Percentiles rank a stretch among this genome's conserved stretches.
Evolutionary conservation across 2,329 filamentous ascomycete genomes (phyloP).

Genomic region (Cryphonectria parasitica): DNA sequence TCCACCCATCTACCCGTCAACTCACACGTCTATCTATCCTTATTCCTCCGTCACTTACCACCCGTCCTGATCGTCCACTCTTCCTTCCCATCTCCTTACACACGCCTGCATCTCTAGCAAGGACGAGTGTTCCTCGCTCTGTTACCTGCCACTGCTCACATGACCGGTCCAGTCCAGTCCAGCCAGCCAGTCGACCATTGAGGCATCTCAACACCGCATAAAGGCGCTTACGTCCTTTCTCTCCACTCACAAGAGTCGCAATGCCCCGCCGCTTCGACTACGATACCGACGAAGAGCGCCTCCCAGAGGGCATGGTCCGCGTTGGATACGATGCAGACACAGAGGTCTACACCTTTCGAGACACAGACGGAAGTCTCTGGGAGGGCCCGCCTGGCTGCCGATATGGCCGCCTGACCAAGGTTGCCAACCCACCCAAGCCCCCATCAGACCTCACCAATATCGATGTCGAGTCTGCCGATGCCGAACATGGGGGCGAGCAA

Average conservation of each 20-base stretch:
- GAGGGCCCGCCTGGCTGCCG: slow-evolving; percentile 50
- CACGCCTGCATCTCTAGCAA: background rate
- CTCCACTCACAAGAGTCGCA: background rate
- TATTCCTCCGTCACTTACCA: too few species aligned
- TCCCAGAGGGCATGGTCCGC: slow-evolving; percentile 53
- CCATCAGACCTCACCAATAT: slow-evolving; percentile 24
- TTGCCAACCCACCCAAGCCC: slow-evolving; percentile 37
- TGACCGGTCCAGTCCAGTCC: background rate
- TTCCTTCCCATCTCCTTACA: background rate
- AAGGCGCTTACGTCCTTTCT: background rate
- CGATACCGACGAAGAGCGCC: slow-evolving; percentile 46
- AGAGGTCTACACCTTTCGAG: slow-evolving; percentile 51
- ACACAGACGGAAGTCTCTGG: slow-evolving; percentile 47
- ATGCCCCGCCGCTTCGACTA: slow-evolving; percentile 31
- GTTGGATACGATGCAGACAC: slow-evolving; percentile 56
- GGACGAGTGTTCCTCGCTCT: background rate
- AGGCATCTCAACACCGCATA: background rate
- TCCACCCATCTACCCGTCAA: background rate
- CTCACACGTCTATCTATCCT: background rate
- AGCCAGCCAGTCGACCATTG: background rate
- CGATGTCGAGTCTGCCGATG: slow-evolving; percentile 26
- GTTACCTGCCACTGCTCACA: background rate
- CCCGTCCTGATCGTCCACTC: too few species aligned
- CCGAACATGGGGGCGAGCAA: slow-evolving; percentile 31
- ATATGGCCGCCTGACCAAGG: slow-evolving; percentile 50